Percentiles rank a stretch among this genome's conserved stretches.
phyloP scores from a whole-genome alignment of 2,329 filamentous ascomycete genomes.

The Ophiocordyceps camponoti-saundersi region DNA sequence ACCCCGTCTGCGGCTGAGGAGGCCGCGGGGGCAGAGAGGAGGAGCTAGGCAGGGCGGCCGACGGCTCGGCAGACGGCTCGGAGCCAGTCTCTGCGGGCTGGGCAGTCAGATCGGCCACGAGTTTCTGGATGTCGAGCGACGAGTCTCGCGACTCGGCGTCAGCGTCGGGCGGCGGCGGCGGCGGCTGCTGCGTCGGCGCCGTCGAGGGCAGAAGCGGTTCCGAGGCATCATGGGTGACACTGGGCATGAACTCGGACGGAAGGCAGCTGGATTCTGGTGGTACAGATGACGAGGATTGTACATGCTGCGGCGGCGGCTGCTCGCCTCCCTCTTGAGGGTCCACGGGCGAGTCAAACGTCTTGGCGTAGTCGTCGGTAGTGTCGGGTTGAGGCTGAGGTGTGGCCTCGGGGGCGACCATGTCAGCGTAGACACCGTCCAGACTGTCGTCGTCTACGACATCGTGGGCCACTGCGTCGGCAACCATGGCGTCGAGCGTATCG shows the following conservation, averaged over 20 bases:
- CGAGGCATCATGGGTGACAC: conserved; percentile 15
- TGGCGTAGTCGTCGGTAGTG: conserved; percentile 32
- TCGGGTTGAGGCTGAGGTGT: conserved; percentile 12
- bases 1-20: conserved; percentile 19
- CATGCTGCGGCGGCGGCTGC: conserved; percentile 17
- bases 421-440: conserved; percentile 29
- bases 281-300: conserved; percentile 16
- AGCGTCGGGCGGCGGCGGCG: conserved; percentile 6
- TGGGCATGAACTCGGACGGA: conserved; percentile 8
- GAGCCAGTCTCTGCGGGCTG: conserved; percentile 13
- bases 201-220: conserved; percentile 3
- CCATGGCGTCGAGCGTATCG: conserved; percentile 31
- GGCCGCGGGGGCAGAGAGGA: conserved; percentile 30
- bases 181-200: conserved; percentile 1
- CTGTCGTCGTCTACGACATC: conserved; percentile 28
- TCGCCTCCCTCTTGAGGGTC: conserved; percentile 18
- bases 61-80: conserved; percentile 9
- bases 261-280: conserved; percentile 21
- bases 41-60: conserved; percentile 15
- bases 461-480: conserved; percentile 18
- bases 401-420: conserved; percentile 9
- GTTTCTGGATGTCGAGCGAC: conserved; percentile 20
- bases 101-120: conserved; percentile 23
- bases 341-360: conserved; percentile 31
- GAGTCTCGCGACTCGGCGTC: conserved; percentile 13